Evolutionary conservation across 495 filamentous ascomycete species (phyloP).

Genomic region (Aspergillus bertholletiae): DNA sequence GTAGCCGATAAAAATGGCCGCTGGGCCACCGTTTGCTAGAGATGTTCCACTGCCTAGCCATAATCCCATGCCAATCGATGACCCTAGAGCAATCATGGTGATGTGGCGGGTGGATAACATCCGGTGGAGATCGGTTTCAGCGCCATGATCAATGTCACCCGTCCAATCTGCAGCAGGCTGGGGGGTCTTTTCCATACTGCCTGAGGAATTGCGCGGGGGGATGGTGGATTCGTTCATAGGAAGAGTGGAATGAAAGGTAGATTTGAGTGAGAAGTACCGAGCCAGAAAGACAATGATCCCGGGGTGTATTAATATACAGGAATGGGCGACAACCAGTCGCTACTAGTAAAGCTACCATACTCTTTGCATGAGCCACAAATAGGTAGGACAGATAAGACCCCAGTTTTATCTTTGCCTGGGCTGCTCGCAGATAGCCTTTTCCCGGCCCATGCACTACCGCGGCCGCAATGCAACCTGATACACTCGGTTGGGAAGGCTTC

Average conservation of each 20-base stretch:
- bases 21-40: constrained; percentile 22
- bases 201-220: neutral
- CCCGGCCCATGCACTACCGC: too few species aligned
- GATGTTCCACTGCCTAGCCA: constrained; percentile 26
- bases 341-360: neutral
- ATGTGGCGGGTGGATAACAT: constrained; percentile 28
- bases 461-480: too few species aligned
- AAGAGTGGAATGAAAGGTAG: neutral
- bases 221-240: neutral
- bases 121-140: constrained; percentile 25
- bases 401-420: neutral
- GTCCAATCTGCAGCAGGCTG: neutral
- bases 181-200: constrained; percentile 6
- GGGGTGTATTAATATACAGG: neutral
- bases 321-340: neutral
- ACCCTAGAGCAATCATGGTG: constrained; percentile 31
- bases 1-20: constrained; percentile 48
- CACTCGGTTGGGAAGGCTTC: neutral
- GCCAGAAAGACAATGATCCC: neutral
- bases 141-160: constrained; percentile 13
- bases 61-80: constrained; percentile 29
- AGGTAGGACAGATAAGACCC: neutral
- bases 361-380: neutral
- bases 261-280: neutral
- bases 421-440: too few species aligned